phyloP scores from a whole-genome alignment of 345 rosid genomes.

The Turnera subulata region DNA sequence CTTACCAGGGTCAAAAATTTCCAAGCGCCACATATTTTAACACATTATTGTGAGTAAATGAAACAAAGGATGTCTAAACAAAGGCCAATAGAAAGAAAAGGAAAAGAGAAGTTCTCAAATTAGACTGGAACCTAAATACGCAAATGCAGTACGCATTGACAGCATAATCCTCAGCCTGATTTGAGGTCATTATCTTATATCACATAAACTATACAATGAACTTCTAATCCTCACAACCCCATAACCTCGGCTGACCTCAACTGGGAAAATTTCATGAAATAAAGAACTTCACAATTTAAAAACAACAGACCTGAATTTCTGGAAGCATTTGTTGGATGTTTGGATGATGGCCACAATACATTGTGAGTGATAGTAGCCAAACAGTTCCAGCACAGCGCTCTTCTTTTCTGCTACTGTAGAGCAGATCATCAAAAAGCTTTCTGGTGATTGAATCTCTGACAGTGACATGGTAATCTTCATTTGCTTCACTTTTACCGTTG shows the following conservation, averaged over 20 bases:
- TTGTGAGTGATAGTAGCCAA: slow-evolving; percentile 82
- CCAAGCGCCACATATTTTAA: too few relatives aligned
- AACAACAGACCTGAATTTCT: slow-evolving; percentile 78
- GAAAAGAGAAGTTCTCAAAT: too few relatives aligned
- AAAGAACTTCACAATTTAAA: not conserved
- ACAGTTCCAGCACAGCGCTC: slow-evolving; percentile 98
- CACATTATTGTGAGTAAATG: too few relatives aligned
- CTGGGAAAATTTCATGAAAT: not conserved
- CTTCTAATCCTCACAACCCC: too few relatives aligned
- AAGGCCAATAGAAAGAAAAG: too few relatives aligned
- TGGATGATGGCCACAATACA: slow-evolving; percentile 87
- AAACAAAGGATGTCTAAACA: too few relatives aligned
- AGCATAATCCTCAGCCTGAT: too few relatives aligned
- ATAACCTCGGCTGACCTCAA: too few relatives aligned
- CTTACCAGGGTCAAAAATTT: too few relatives aligned
- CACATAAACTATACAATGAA: not conserved
- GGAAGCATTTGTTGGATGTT: slow-evolving; percentile 85
- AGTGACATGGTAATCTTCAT: slow-evolving; percentile 42
- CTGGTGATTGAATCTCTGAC: slow-evolving; percentile 61
- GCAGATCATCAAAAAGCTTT: slow-evolving; percentile 79
- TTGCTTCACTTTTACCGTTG: slow-evolving; percentile 38
- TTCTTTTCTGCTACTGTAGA: slow-evolving; percentile 85
- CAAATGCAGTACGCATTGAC: too few relatives aligned
- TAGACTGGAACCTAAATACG: too few relatives aligned
- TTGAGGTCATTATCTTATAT: too few relatives aligned